Evolutionary conservation across 257 asterid genomes (phyloP), one percentile per base, ranked within the genome.

Genomic region (Leonotis leonurus): DNA sequence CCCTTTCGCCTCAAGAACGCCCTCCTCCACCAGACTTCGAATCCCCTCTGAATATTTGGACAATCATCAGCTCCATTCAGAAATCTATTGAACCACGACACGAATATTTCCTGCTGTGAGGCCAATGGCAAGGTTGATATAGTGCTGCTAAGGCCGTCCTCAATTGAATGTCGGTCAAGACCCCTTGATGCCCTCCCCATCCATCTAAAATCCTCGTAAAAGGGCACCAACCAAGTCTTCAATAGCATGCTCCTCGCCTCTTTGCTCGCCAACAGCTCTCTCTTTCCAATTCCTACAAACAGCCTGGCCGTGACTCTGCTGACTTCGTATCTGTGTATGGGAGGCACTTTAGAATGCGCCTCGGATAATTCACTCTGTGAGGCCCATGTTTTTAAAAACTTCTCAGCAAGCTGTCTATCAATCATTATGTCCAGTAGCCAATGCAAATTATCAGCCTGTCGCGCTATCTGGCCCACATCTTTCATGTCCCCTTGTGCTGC

Each of bases 11-110:
- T 82, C 95, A 84, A 79, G 71, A 92, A 89, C 0, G 97, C 91
- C 80, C 99, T 80, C 80, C 89, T 92, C 99, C 99, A 92, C 97
- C 99, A 92, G 70, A 87, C 87, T 41, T 87, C 91, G 52, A 92
- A 92, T 4, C 96, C 99, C 25, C 99, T 79, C 73, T 83, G 96
- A 20, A 92, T 83, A 68, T 92, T 92, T 0, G 99, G 99, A 37
- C 99, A 89, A 60, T 92, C 99, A 37, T 92, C 96, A 1, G 88
- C 85, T 0, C 90, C 73, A 51, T 83, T 87, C 36, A 92, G 72
- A 72, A 92, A 92, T 27, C 95, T 70, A 52, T 89, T 77, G 45
- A 92, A 89, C 97, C 99, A 92, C 5, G 95, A 79, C 73, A 85
- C 67, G 20, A 92, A 65, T 39, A 92, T 78, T 45, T 92, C 95